A percentile compares a stretch with the other conserved stretches of the same genome.
phyloP scores from a whole-genome alignment of 2,329 filamentous ascomycete genomes.

The Elsinoe fawcettii region DNA sequence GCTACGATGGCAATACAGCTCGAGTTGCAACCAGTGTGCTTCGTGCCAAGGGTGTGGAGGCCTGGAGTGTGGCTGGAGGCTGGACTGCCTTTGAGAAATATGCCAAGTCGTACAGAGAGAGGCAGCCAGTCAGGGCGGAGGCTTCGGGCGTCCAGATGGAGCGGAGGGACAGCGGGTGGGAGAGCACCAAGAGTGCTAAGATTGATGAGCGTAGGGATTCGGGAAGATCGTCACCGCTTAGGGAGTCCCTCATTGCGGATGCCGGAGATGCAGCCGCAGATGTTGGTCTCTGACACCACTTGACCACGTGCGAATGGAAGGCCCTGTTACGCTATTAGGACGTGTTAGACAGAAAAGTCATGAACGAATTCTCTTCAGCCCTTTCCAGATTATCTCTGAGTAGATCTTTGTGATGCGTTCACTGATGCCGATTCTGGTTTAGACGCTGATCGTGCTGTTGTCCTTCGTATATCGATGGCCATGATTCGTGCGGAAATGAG shows the following conservation, averaged over 20 bases:
- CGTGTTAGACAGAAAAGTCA: background rate
- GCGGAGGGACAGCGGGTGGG: slow-evolving; percentile 4
- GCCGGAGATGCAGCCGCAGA: background rate
- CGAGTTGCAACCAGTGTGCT: slow-evolving; percentile 49
- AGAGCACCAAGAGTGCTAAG: background rate
- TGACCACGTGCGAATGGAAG: slow-evolving; percentile 3
- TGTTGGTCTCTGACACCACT: background rate
- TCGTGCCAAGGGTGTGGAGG: slow-evolving; percentile 38
- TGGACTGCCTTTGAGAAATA: slow-evolving; percentile 8
- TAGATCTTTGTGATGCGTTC: background rate
- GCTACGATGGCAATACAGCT: slow-evolving; percentile 49
- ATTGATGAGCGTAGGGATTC: slow-evolving; percentile 6
- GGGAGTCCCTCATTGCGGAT: background rate
- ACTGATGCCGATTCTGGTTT: background rate
- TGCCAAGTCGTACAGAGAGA: slow-evolving; percentile 11
- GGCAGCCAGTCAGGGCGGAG: background rate
- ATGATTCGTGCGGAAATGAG: slow-evolving; percentile 3
- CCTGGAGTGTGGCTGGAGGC: slow-evolving; percentile 5
- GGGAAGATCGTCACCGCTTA: slow-evolving; percentile 3
- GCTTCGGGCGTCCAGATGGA: background rate
- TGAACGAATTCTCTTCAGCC: background rate
- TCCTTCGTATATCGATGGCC: background rate
- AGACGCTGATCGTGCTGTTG: background rate
- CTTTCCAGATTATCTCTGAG: background rate
- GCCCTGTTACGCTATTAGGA: background rate